These are phyloP conservation scores for Colletotrichum lini DNA, from an alignment of 2,329 filamentous ascomycete genomes.

Conservation along the genomic window DNA sequence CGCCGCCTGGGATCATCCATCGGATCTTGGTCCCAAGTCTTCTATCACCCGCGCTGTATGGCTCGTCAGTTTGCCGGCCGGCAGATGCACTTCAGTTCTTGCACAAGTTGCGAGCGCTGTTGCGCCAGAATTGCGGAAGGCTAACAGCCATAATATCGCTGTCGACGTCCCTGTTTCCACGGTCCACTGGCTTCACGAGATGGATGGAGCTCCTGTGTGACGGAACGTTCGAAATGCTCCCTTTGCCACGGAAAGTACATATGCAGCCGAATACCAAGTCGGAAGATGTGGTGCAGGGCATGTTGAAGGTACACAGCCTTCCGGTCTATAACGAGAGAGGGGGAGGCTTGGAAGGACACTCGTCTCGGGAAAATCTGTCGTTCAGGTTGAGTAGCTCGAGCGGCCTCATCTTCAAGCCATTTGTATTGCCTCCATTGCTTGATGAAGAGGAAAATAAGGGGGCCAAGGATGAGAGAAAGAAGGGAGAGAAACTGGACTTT, in stretches of 20 bases:
- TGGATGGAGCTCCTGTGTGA: slow-evolving; percentile 91
- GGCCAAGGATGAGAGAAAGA: slow-evolving; percentile 66
- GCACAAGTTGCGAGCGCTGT: slow-evolving; percentile 81
- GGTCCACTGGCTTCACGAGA: slow-evolving; percentile 80
- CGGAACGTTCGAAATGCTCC: slow-evolving; percentile 86
- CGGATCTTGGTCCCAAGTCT: slow-evolving; percentile 88
- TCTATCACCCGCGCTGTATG: slow-evolving; percentile 88
- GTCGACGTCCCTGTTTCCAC: slow-evolving; percentile 84
- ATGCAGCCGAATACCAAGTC: slow-evolving; percentile 64
- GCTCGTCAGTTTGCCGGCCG: slow-evolving; percentile 77
- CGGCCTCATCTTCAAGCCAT: slow-evolving; percentile 89
- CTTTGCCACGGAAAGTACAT: slow-evolving; percentile 72
- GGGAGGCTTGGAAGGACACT: slow-evolving; percentile 78
- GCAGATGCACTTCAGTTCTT: slow-evolving; percentile 84
- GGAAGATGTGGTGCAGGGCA: slow-evolving; percentile 86
- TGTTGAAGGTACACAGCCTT: slow-evolving; percentile 85
- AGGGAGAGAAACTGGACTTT: slow-evolving; percentile 80
- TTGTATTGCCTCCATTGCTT: slow-evolving; percentile 86
- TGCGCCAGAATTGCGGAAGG: slow-evolving; percentile 76
- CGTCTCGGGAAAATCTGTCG: slow-evolving; percentile 86
- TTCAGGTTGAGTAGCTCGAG: slow-evolving; percentile 87
- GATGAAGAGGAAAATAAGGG: slow-evolving; percentile 72
- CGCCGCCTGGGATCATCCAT: slow-evolving; percentile 76
- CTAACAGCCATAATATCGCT: slow-evolving; percentile 83
- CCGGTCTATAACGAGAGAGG: slow-evolving; percentile 92